Evolutionary conservation across 1,139 yeast genomes (phyloP), one percentile per base, ranked within the genome.

Genomic region (Diutina pseudorugosa): DNA sequence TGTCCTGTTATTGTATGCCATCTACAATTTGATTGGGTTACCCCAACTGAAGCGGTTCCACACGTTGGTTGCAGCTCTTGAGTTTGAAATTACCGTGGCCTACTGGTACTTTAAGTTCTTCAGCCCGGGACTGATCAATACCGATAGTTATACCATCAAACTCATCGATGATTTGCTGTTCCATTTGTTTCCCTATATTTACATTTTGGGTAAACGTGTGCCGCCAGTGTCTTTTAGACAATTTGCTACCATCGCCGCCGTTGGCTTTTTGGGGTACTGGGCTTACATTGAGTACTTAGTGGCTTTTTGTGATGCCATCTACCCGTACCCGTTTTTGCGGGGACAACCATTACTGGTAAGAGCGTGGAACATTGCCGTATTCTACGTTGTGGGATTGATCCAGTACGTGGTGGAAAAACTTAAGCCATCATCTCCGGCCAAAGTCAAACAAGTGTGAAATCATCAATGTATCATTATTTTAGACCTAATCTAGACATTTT

Each of bases 141-240:
- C 54, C 6, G 65, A 61, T 42, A 47, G 61, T 8, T 61, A 63
- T 44, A 57, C 58, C 3, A 62, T 63, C 6, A 52, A 56, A 2
- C 52, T 55, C 43, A 12, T 47, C 25, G 53, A 65, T 42, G 69
- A 65, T 49, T 53, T 65, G 36, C 56, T 61, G 51, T 62, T 63
- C 23, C 69, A 65, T 53, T 54, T 65, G 27, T 54, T 63, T 25
- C 69, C 69, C 1, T 65, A 61, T 21, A 4, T 52, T n/a, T 42
- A 41, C 19, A 20, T 52, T 8, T 11, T 50, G 18, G 27, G 25
- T n/a, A 47, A 41, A 25, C 27, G 19, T 2, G n/a, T 25, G 25
- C 16, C 16, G 25, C 43, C 48, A 20, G n/a, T 45, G 40, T 25
- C 43, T 16, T 43, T 20, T 7, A 6, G 12, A 12, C 42, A 33